Conservation (phyloP, 768 basidiomycete species). For the Xerocomellus chrysenteron region DNA sequence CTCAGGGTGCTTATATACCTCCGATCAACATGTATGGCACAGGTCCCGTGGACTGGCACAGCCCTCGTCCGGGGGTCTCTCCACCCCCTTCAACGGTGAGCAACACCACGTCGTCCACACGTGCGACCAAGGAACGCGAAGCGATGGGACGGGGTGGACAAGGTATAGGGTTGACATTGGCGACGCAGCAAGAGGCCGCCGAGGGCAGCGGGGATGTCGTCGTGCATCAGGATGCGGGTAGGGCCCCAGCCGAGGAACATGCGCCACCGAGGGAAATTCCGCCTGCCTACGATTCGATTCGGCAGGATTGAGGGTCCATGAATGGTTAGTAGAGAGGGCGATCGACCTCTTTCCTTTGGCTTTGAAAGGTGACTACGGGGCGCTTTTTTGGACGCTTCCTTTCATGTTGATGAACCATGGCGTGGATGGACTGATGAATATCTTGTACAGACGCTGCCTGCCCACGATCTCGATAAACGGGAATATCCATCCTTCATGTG, state of each 20-base stretch:
- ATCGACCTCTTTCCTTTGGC: not conserved
- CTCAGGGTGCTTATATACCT: slow-evolving; percentile 2
- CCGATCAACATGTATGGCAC: slow-evolving; percentile 11
- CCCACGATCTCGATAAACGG: not conserved
- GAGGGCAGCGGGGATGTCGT: slow-evolving; percentile 25
- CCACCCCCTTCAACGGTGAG: slow-evolving; percentile 26
- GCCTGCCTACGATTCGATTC: slow-evolving; percentile 30
- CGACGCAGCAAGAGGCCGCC: slow-evolving; percentile 20
- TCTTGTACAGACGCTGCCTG: slow-evolving; percentile 1
- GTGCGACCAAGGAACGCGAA: slow-evolving; percentile 25
- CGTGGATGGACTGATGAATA: not conserved
- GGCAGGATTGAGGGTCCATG: slow-evolving; percentile 9
- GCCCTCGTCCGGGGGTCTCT: slow-evolving; percentile 15
- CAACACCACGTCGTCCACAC: slow-evolving; percentile 9
- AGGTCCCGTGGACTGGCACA: slow-evolving; percentile 20
- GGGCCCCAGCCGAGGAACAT: slow-evolving; percentile 21
- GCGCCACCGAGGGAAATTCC: slow-evolving; percentile 26
- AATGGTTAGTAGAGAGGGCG: not conserved
- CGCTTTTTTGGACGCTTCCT: not conserved
- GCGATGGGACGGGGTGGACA: slow-evolving; percentile 18
- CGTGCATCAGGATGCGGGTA: slow-evolving; percentile 29
- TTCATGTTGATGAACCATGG: not conserved
- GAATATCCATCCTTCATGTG: not conserved
- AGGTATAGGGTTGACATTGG: slow-evolving; percentile 15
- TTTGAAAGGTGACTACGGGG: not conserved